Percentiles rank a stretch among this genome's conserved stretches.
These are phyloP conservation scores for Hyparrhenia diplandra DNA, from an alignment of 176 grass and related monocot species.

Conservation along the genomic window DNA sequence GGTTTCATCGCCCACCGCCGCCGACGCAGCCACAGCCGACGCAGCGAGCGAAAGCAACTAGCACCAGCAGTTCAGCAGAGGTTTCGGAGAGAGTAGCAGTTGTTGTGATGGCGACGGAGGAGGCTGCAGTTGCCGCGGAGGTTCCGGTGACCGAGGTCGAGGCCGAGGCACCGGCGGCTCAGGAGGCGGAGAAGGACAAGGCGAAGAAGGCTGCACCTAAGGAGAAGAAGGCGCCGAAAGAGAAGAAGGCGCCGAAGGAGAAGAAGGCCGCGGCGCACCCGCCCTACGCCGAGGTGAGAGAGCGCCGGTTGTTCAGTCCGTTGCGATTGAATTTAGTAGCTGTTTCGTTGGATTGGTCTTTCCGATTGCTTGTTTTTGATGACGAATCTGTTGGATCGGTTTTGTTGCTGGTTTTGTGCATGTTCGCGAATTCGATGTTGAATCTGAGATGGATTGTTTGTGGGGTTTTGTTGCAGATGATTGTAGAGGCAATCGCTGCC, in stretches of 20 bases:
- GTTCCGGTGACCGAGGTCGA: neutral
- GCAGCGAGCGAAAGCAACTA: neutral
- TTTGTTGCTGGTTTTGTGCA: too few species aligned
- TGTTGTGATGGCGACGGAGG: constrained; percentile 31
- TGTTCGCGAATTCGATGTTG: neutral
- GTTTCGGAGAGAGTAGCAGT: neutral
- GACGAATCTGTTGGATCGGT: neutral
- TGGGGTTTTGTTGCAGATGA: constrained; percentile 40
- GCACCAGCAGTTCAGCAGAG: neutral
- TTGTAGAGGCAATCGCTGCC: constrained; percentile 61
- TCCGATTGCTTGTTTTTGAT: neutral
- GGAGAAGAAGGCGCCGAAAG: neutral
- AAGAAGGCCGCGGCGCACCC: constrained; percentile 70
- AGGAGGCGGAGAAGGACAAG: neutral
- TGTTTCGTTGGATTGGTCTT: neutral
- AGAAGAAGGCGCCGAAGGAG: neutral
- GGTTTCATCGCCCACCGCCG: neutral
- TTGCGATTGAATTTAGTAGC: neutral
- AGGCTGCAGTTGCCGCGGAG: neutral
- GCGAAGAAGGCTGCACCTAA: neutral
- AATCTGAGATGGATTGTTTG: neutral
- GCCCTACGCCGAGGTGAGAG: constrained; percentile 66
- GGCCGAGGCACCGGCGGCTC: neutral
- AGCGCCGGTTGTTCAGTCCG: neutral
- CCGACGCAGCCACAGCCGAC: neutral